A percentile compares a stretch with the other conserved stretches of the same genome.
Evolutionary conservation across 371 early-diverging fungal species (phyloP).

Genomic region (Mortierella sp.): DNA sequence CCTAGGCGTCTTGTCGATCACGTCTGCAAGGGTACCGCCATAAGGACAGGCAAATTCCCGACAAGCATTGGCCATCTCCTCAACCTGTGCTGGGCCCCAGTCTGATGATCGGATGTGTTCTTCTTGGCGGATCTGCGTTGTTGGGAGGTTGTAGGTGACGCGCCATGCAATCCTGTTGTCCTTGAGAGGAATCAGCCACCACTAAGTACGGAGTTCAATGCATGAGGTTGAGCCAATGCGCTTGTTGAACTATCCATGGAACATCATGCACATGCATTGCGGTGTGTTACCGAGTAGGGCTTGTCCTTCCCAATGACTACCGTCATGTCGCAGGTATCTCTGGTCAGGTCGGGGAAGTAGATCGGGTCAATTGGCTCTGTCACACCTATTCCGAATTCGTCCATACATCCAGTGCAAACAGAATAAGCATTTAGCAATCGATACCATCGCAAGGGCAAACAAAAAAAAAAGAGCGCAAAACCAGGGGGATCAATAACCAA

Average conservation of each 20-base stretch:
- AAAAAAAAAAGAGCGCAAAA: neutral
- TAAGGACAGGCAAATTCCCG: slow-evolving; percentile 41
- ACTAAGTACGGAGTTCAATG: slow-evolving; percentile 13
- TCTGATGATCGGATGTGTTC: slow-evolving; percentile 38
- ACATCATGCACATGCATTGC: too few species aligned
- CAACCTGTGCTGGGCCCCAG: slow-evolving; percentile 39
- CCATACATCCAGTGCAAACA: neutral
- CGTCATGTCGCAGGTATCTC: slow-evolving; percentile 41
- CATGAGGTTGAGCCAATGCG: neutral
- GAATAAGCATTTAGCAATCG: neutral
- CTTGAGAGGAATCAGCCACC: slow-evolving; percentile 47
- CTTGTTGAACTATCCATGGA: neutral
- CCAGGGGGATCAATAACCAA: neutral
- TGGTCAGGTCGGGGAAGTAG: slow-evolving; percentile 43
- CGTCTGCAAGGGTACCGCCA: slow-evolving; percentile 39
- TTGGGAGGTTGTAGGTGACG: slow-evolving; percentile 45
- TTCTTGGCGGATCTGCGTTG: slow-evolving; percentile 41
- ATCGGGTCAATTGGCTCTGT: slow-evolving; percentile 48
- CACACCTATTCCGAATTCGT: slow-evolving; percentile 12
- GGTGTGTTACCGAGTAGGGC: slow-evolving; percentile 39
- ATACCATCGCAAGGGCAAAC: too few species aligned
- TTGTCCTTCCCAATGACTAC: slow-evolving; percentile 51
- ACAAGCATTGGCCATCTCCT: slow-evolving; percentile 40
- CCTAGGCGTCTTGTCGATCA: slow-evolving; percentile 40
- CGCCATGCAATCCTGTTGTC: slow-evolving; percentile 45